Percentiles rank a stretch among this genome's conserved stretches.
Evolutionary conservation across 106 monocot species (phyloP).

Genomic region (Phalaenopsis aphrodite): DNA sequence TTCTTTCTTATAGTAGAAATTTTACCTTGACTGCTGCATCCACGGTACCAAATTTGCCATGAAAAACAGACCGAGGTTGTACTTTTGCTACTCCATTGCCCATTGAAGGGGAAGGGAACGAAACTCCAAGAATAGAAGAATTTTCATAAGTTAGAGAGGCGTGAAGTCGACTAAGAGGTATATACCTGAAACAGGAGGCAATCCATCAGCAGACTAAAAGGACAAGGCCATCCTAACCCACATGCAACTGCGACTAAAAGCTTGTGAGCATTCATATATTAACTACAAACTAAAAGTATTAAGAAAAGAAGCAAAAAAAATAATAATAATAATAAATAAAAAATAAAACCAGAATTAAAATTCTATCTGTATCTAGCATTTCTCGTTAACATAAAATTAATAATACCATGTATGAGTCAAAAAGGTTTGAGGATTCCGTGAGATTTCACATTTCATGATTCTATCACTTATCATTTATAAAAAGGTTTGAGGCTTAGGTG

Average conservation of each 20-base stretch:
- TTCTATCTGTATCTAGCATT: not conserved
- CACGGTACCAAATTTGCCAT: conserved; percentile 60
- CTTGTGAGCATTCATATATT: not conserved
- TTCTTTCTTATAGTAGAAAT: not conserved
- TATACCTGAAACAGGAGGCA: conserved; percentile 55
- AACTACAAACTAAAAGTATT: not conserved
- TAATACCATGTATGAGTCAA: not conserved
- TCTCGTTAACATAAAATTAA: not conserved
- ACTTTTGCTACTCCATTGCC: conserved; percentile 18
- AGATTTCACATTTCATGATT: too few relatives aligned
- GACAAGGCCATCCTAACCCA: not conserved
- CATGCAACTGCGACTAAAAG: not conserved
- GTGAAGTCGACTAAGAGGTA: conserved; percentile 62
- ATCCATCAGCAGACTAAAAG: conserved; percentile 3
- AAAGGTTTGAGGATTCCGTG: too few relatives aligned
- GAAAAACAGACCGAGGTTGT: conserved; percentile 28
- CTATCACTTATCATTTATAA: too few relatives aligned
- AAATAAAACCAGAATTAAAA: not conserved
- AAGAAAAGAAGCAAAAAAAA: not conserved
- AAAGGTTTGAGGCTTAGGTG: too few relatives aligned
- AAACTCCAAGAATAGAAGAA: conserved; percentile 29
- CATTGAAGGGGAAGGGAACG: conserved; percentile 29
- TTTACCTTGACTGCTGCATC: conserved; percentile 89
- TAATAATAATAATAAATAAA: too few relatives aligned
- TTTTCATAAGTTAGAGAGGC: conserved; percentile 28